phyloP scores from a whole-genome alignment of 345 rosid genomes.

The Ricinus communis region DNA sequence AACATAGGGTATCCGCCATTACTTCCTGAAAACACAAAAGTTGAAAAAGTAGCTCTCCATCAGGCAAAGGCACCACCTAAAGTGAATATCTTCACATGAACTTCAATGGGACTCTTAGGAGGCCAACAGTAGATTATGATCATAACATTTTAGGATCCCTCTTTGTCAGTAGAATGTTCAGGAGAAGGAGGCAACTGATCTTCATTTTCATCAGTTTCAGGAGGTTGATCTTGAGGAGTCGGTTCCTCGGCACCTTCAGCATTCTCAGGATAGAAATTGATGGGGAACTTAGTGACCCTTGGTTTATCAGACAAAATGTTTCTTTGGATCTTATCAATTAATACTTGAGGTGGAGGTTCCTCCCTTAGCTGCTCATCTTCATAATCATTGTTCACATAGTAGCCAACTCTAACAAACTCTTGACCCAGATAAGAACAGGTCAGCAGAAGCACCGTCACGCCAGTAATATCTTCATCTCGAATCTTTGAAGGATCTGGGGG shows the following conservation, averaged over 20 bases:
- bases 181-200: slow-evolving; percentile 33
- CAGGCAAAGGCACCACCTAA: not conserved
- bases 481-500: slow-evolving; percentile 91
- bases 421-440: slow-evolving; percentile 89
- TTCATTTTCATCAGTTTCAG: slow-evolving; percentile 36
- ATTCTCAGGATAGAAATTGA: slow-evolving; percentile 82
- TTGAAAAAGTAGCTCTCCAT: slow-evolving; percentile 1
- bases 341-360: slow-evolving; percentile 81
- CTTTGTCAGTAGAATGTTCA: slow-evolving; percentile 30
- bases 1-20: slow-evolving; percentile 3
- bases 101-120: slow-evolving; percentile 10
- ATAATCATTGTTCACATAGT: slow-evolving; percentile 89
- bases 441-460: slow-evolving; percentile 76
- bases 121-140: not conserved
- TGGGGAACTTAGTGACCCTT: slow-evolving; percentile 90
- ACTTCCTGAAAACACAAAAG: slow-evolving; percentile 12
- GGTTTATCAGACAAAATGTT: slow-evolving; percentile 88
- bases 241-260: slow-evolving; percentile 34
- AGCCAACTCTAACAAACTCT: slow-evolving; percentile 83
- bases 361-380: slow-evolving; percentile 85
- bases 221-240: slow-evolving; percentile 39
- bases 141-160: slow-evolving; percentile 23
- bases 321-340: slow-evolving; percentile 76
- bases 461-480: slow-evolving; percentile 82
- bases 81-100: slow-evolving; percentile 5